phyloP scores from a whole-genome alignment of 2,329 filamentous ascomycete genomes.

The Calonectria henricotiae region DNA sequence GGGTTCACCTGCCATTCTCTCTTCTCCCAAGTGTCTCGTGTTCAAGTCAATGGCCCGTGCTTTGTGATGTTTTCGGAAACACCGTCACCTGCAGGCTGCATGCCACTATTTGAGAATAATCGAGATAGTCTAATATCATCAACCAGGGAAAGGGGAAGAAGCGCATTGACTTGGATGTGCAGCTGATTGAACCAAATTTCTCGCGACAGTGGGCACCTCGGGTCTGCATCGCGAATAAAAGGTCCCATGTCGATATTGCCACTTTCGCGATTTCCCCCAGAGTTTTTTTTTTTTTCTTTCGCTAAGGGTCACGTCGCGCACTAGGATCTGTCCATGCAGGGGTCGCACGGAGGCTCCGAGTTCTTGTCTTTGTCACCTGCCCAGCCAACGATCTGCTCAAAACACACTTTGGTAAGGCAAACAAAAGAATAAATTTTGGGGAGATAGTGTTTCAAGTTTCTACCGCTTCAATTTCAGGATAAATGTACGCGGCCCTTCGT shows the following conservation, averaged over 20 bases:
- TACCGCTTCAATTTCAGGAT: not conserved
- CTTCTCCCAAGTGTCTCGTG: slow-evolving; percentile 8
- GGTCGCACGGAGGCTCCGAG: slow-evolving; percentile 13
- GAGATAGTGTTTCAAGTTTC: not conserved
- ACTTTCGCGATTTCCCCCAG: slow-evolving; percentile 19
- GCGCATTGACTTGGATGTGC: slow-evolving; percentile 8
- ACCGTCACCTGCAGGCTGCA: slow-evolving; percentile 19
- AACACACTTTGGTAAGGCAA: slow-evolving; percentile 7
- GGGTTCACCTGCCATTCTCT: slow-evolving; percentile 8
- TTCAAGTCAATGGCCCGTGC: not conserved
- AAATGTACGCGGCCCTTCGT: slow-evolving; percentile 1
- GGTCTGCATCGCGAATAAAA: slow-evolving; percentile 12
- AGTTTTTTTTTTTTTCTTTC: slow-evolving; percentile 6
- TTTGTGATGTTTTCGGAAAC: not conserved
- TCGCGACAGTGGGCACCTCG: slow-evolving; percentile 8
- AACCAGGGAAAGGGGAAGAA: slow-evolving; percentile 5
- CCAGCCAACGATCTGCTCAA: slow-evolving; percentile 12
- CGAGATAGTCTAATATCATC: slow-evolving; percentile 1
- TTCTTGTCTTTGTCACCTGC: slow-evolving; percentile 5
- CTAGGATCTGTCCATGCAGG: slow-evolving; percentile 4
- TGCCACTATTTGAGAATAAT: slow-evolving; percentile 10
- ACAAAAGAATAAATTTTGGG: not conserved
- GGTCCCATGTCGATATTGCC: not conserved
- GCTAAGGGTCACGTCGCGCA: slow-evolving; percentile 2
- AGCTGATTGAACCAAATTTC: slow-evolving; percentile 2